These are phyloP conservation scores for Neonectria sp. DNA, from an alignment of 2,329 filamentous ascomycete species.

Conservation along the genomic window DNA sequence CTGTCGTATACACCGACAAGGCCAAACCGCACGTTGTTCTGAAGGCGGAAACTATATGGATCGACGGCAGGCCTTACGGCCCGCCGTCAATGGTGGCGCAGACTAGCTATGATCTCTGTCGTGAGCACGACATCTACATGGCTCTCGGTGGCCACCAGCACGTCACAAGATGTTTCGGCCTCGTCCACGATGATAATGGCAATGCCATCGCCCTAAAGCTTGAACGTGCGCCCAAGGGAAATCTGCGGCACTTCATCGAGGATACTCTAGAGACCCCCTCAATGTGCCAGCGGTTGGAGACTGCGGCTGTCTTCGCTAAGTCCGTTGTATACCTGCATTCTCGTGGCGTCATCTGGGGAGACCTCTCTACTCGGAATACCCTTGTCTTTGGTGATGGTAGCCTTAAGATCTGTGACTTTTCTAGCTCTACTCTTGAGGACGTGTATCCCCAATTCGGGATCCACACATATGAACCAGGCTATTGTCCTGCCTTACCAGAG, in stretches of 20 bases:
- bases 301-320: slow-evolving; percentile 2
- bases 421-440: slow-evolving; percentile 12
- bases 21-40: slow-evolving; percentile 20
- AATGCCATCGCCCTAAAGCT: slow-evolving; percentile 20
- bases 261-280: slow-evolving; percentile 11
- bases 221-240: slow-evolving; percentile 16
- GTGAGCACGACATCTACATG: slow-evolving; percentile 24
- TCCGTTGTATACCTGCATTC: slow-evolving; percentile 12
- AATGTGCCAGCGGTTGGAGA: slow-evolving; percentile 1
- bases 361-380: slow-evolving; percentile 19
- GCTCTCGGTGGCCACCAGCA: slow-evolving; percentile 14
- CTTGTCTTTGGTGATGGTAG: slow-evolving; percentile 15
- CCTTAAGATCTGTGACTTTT: slow-evolving; percentile 18
- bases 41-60: slow-evolving; percentile 26
- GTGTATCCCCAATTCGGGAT: slow-evolving; percentile 19
- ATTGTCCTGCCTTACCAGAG: slow-evolving; percentile 23
- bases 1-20: slow-evolving; percentile 20
- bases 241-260: slow-evolving; percentile 22
- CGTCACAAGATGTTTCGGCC: slow-evolving; percentile 16
- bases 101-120: slow-evolving; percentile 18
- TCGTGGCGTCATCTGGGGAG: slow-evolving; percentile 18
- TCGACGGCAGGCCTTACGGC: slow-evolving; percentile 19
- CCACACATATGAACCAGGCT: slow-evolving; percentile 24
- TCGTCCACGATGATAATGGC: slow-evolving; percentile 14
- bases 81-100: slow-evolving; percentile 15